Base-by-base conservation (phyloP, 306 rosid genomes). In the Pterocarpus macrocarpus region DNA sequence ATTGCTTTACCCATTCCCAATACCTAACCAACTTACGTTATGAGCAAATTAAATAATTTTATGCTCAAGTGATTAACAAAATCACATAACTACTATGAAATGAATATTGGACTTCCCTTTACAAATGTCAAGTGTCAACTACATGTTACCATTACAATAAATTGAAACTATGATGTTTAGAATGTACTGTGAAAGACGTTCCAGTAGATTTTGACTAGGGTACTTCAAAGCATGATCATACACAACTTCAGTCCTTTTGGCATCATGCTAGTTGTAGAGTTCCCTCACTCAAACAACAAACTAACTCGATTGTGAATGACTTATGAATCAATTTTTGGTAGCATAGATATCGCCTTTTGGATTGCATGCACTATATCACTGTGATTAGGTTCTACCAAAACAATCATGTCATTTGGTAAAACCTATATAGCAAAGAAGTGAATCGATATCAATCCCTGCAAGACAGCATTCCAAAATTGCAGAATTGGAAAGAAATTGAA, bases 261-360 rank as follows among this genome's bases (percentile, higher is more conserved):
- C 97, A 82, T 95, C 97, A 72, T 93, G 94, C 97, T 97, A 95
- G 83, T 88, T 86, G 86, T 95, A 95, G 56, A 95, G 91, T 70
- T 86, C 87, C 86, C 77, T 95, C 92, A 73, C 47, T 15, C 76
- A 9, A 77, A 71, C 55, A 56, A 78, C 61, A 64, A 76, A 85
- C 97, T 84, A 86, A 92, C 99, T 10, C 97, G 91, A 84, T 86
- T 86, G 85, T 93, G 98, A 96, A 95, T 90, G 75, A 70, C 90
- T 86, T 90, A 90, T 39, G 98, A 94, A 74, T 93, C 92, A 58
- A 95, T 87, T 64, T 65, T 90, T 39, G 99, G 99, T 79, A 95
- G 89, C 82, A 89, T 80, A 82, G 70, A 59, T 82, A 93, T 90
- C 38, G 93, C 97, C 87, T 81, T 91, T 85, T 83, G 81, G 64